These are phyloP conservation scores for Phascolomyces articulosus DNA, from an alignment of 371 early-diverging fungal species.

Conservation along the genomic window DNA sequence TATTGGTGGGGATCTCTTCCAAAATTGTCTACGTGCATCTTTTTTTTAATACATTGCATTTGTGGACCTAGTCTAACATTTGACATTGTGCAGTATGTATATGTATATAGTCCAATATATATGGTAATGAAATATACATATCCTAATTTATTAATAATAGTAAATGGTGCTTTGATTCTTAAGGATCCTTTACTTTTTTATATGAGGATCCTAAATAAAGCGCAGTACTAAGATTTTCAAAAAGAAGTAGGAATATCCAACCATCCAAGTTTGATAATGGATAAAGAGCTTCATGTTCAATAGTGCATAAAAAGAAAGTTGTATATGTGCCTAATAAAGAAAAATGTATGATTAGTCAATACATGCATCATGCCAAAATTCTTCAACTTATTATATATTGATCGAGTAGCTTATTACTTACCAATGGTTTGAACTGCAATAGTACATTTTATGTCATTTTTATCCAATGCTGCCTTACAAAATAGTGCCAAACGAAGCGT, in stretches of 20 bases:
- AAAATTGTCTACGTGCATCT: no score
- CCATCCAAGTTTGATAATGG: background rate
- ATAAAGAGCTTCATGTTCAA: background rate
- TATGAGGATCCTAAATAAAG: no score
- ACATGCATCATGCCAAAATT: background rate
- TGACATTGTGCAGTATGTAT: no score
- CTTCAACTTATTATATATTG: background rate
- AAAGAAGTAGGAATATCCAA: background rate
- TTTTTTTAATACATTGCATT: no score
- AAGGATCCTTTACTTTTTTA: no score
- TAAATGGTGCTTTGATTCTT: no score
- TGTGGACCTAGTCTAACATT: no score
- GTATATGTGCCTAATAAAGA: background rate
- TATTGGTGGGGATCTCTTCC: no score
- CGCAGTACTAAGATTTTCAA: background rate
- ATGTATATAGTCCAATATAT: no score
- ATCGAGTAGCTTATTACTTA: conserved; percentile 6
- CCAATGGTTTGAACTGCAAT: conserved; percentile 23
- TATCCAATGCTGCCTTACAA: conserved; percentile 22
- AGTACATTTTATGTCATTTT: conserved; percentile 16
- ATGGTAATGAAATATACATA: no score
- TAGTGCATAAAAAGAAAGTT: background rate
- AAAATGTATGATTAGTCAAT: background rate
- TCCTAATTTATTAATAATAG: no score
- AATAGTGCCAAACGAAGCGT: conserved; percentile 18